phyloP scores from a whole-genome alignment of 306 rosid species.

The Corylus avellana region DNA sequence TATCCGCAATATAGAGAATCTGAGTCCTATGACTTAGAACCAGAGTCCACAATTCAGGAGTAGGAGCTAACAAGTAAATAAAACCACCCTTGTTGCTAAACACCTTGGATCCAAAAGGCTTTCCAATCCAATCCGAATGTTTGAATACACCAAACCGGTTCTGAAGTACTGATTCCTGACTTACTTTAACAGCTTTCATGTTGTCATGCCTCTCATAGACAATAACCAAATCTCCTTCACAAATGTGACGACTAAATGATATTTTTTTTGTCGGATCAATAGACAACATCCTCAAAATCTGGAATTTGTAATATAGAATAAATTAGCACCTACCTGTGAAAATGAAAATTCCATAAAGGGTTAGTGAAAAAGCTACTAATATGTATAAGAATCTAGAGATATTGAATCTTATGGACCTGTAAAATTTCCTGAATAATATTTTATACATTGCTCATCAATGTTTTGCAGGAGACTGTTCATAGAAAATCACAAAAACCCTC shows the following conservation, averaged over 20 bases:
- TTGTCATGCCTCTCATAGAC: conserved; percentile 75
- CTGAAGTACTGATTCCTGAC: conserved; percentile 63
- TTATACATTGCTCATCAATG: background rate
- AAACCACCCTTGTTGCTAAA: conserved; percentile 80
- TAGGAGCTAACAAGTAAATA: conserved; percentile 81
- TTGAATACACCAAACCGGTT: conserved; percentile 82
- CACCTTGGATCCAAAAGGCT: conserved; percentile 82
- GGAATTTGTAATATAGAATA: conserved; percentile 4
- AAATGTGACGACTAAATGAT: conserved; percentile 57
- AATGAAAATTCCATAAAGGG: background rate
- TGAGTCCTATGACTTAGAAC: conserved; percentile 88
- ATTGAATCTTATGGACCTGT: background rate
- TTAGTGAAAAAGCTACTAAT: background rate
- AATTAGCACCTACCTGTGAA: background rate
- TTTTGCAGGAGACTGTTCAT: background rate
- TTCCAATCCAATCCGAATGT: conserved; percentile 88
- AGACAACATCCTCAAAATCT: conserved; percentile 55
- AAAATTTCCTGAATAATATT: background rate
- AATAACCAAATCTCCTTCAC: conserved; percentile 71
- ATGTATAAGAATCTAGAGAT: background rate
- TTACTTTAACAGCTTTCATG: conserved; percentile 74
- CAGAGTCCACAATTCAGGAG: conserved; percentile 88
- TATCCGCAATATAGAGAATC: conserved; percentile 87
- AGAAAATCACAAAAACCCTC: background rate
- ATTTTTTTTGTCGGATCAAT: conserved; percentile 47